Evolutionary conservation across 768 basidiomycete species (phyloP).

Genomic region (Tylopilus vinaceipallidus): DNA sequence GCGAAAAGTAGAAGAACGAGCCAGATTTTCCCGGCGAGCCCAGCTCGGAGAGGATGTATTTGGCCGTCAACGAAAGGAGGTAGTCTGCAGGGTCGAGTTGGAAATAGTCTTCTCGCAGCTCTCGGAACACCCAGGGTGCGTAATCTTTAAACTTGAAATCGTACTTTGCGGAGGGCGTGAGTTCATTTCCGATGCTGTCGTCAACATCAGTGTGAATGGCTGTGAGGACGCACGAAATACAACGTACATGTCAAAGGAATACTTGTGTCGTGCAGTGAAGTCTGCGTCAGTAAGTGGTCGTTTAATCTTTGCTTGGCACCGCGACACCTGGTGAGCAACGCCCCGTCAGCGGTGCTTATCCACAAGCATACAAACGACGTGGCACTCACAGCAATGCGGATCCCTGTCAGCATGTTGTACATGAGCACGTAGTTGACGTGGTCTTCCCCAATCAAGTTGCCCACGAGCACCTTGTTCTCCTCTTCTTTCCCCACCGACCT

Average conservation of each 20-base stretch:
- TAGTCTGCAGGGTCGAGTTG: constrained; percentile 97
- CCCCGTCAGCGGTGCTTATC: constrained; percentile 2
- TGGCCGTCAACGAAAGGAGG: constrained; percentile 91
- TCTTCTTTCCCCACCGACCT: constrained; percentile 32
- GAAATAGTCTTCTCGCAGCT: constrained; percentile 91
- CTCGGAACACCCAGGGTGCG: constrained; percentile 96
- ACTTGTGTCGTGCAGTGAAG: constrained; percentile 88
- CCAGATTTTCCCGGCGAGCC: constrained; percentile 98
- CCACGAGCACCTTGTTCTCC: constrained; percentile 69
- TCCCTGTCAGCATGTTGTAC: constrained; percentile 99
- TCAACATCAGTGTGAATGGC: constrained; percentile 6
- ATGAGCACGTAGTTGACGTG: constrained; percentile 99
- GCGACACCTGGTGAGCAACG: constrained; percentile 72
- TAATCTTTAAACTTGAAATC: constrained; percentile 99
- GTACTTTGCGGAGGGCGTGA: constrained; percentile 96
- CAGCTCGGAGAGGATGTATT: constrained; percentile 96
- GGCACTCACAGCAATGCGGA: constrained; percentile 80
- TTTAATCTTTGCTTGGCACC: constrained; percentile 94
- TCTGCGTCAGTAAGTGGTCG: constrained; percentile 83
- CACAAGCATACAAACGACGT: neutral
- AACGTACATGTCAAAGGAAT: constrained; percentile 91
- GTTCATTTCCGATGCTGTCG: constrained; percentile 87
- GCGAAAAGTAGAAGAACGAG: constrained; percentile 98
- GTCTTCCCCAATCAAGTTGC: constrained; percentile 96
- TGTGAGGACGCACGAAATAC: neutral